Evolutionary conservation across 1,284 basidiomycete genomes (phyloP), one percentile per base, ranked within the genome.

Genomic region (Naganishia cerealis): DNA sequence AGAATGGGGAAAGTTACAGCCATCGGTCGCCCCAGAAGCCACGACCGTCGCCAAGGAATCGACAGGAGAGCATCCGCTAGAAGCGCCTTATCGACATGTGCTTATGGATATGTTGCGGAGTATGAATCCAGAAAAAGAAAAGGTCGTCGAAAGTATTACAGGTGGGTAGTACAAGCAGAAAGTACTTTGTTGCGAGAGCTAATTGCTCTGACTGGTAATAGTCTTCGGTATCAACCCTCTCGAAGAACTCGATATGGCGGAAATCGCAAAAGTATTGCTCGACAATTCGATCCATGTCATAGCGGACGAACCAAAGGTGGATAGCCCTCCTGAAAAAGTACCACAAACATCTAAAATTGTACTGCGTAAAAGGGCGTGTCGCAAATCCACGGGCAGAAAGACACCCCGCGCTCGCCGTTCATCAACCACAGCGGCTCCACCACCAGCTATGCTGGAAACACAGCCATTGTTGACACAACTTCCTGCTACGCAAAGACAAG

Each of bases 161-260:
- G 61, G 61, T 54, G 9, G 40, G 61, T 39, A 12, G n/a, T 9
- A 7, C 21, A 24, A 24, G 6, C 15, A 10, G 10, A 24, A 15
- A 50, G 13, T 21, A 8, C 7, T 50, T 46, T 50, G 21, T 24
- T 24, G 21, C 2, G 21, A 21, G 0, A 50, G 46, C 59, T 62
- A 26, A 62, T 15, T 39, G 13, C n/a, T n/a, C 13, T 46, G 12
- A 7, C 43, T 13, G 46, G 15, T 5, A 5, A 26, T 26, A 63
- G 61, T 63, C 6, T 63, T 63, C 26, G 61, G 61, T 12, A 26
- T 63, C 24, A 40, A 63, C 21, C 61, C 61, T 1, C 50, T 63
- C 15, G 50, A 54, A 52, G 61, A 63, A 29, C 61, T 63, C n/a
- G 50, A 52, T 9, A 21, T 29, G n/a, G 16, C 15, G 48, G 61